Conservation (phyloP, 352 stramenopile genomes). For the Globisporangium rhizosaccharum region DNA sequence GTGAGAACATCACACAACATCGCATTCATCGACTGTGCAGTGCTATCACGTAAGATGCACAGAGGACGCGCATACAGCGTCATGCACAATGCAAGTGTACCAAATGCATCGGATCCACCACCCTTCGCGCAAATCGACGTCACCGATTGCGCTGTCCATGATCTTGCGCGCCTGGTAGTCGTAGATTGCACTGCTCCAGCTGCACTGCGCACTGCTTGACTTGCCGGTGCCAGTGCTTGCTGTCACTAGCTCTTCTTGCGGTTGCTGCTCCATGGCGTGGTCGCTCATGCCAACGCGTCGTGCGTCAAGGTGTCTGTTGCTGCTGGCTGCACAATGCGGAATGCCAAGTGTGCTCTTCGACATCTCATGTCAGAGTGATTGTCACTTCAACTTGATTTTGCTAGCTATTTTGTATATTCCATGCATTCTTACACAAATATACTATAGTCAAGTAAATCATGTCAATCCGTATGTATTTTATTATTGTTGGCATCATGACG, state of each 20-base stretch:
- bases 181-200: constrained; percentile 41
- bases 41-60: not conserved
- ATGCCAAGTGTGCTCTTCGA: not conserved
- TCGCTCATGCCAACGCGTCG: not conserved
- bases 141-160: constrained; percentile 26
- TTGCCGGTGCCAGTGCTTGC: constrained; percentile 4
- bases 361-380: constrained; percentile 33
- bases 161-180: constrained; percentile 40
- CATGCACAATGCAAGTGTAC: constrained; percentile 11
- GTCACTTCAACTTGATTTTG: constrained; percentile 30
- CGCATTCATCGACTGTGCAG: no score
- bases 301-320: not conserved
- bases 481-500: not conserved
- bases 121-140: constrained; percentile 37
- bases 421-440: no score
- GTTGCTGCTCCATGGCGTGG: not conserved
- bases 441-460: not conserved
- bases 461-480: not conserved
- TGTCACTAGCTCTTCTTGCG: not conserved
- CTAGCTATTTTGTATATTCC: no score
- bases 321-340: constrained; percentile 7
- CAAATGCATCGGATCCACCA: constrained; percentile 50
- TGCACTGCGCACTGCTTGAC: not conserved
- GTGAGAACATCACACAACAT: no score
- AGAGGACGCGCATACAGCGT: not conserved